A percentile compares a stretch with the other conserved stretches of the same genome.
These are phyloP conservation scores for Scytalidium lignicola DNA, from an alignment of 2,329 filamentous ascomycete species.

Conservation along the genomic window DNA sequence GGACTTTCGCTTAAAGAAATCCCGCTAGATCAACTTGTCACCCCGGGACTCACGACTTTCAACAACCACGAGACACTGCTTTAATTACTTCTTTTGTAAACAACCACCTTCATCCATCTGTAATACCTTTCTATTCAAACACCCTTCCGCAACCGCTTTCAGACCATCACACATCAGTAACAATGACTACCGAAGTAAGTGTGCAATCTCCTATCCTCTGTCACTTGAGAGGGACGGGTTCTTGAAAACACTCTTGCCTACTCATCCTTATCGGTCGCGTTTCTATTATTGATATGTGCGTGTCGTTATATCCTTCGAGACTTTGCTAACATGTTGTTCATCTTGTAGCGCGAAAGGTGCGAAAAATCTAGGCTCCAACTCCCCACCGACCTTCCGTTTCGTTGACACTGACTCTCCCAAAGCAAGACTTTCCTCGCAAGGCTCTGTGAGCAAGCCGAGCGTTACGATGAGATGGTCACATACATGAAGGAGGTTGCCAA, in stretches of 20 bases:
- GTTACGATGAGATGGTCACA: slow-evolving; percentile 99
- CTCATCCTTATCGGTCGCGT: slow-evolving; percentile 21
- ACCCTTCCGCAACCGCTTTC: slow-evolving; percentile 1
- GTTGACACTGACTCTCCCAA: slow-evolving; percentile 24
- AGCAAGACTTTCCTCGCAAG: slow-evolving; percentile 99
- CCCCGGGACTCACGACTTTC: neutral
- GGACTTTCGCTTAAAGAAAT: neutral
- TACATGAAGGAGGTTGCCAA: slow-evolving; percentile 99
- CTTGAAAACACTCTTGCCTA: neutral
- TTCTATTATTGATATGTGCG: slow-evolving; percentile 5
- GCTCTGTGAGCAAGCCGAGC: slow-evolving; percentile 99
- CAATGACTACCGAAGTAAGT: slow-evolving; percentile 33
- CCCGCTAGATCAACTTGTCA: neutral
- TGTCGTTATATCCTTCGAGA: slow-evolving; percentile 6
- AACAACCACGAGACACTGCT: neutral
- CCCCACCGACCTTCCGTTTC: slow-evolving; percentile 5
- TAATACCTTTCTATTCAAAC: slow-evolving; percentile 4
- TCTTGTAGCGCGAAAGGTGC: slow-evolving; percentile 29
- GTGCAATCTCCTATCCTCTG: slow-evolving; percentile 5
- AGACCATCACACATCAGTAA: slow-evolving; percentile 9
- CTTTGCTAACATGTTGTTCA: slow-evolving; percentile 17
- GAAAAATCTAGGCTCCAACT: slow-evolving; percentile 6
- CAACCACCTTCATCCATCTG: slow-evolving; percentile 6
- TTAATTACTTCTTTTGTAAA: neutral
- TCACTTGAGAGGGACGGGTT: slow-evolving; percentile 1